phyloP scores from a whole-genome alignment of 1,139 yeast species.

The Magnusiomyces paraingens region DNA sequence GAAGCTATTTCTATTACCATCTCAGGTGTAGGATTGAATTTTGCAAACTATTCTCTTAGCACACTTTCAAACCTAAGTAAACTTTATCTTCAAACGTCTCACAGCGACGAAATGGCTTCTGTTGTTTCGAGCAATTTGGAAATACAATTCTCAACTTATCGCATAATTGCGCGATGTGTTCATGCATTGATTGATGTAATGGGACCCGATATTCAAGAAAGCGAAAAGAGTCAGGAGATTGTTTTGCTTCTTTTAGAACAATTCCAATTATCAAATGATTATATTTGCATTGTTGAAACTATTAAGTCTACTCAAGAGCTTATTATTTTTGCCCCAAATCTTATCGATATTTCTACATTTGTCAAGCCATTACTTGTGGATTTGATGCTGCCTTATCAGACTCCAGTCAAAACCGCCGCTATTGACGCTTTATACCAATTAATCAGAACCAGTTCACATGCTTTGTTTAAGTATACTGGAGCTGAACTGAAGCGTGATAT shows the following conservation, averaged over 20 bases:
- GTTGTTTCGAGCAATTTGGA: constrained; percentile 45
- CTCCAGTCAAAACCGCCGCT: constrained; percentile 30
- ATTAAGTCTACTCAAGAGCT: constrained; percentile 27
- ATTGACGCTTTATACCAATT: constrained; percentile 35
- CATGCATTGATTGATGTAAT: constrained; percentile 40
- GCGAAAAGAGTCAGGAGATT: constrained; percentile 21
- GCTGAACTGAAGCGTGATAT: constrained; percentile 30
- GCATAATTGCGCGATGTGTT: constrained; percentile 38
- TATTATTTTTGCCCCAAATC: constrained; percentile 30
- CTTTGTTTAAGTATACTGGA: constrained; percentile 31
- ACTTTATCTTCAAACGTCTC: constrained; percentile 48
- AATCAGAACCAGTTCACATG: constrained; percentile 29
- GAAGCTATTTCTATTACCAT: constrained; percentile 52
- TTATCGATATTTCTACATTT: constrained; percentile 26
- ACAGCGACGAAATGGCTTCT: constrained; percentile 43
- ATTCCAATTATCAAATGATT: constrained; percentile 25
- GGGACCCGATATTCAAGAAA: constrained; percentile 45
- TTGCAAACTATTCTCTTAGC: constrained; percentile 38
- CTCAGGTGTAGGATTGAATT: constrained; percentile 48
- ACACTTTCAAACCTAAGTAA: constrained; percentile 43
- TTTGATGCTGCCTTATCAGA: constrained; percentile 18
- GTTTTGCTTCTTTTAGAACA: constrained; percentile 29
- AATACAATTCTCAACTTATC: constrained; percentile 37
- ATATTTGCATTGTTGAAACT: constrained; percentile 28
- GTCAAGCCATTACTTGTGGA: constrained; percentile 27